Evolutionary conservation across 257 asterid genomes (phyloP), one percentile per base, ranked within the genome.

Genomic region (Osmanthus fragrans): DNA sequence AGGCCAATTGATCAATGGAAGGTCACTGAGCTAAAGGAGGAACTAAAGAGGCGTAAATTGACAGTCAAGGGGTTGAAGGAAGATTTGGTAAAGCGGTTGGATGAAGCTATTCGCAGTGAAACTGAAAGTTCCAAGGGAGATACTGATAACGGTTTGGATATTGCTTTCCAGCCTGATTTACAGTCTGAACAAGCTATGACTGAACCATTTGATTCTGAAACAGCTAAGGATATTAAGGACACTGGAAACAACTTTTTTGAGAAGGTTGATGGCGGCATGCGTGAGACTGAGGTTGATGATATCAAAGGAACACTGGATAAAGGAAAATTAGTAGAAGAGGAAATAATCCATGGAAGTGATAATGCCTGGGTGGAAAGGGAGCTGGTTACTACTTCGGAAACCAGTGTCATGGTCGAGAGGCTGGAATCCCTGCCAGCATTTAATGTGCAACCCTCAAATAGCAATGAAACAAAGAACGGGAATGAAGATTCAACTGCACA

Each of bases 21-120:
- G 87, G 98, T 94, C 79, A 91, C 94, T 67, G 98, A 94, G 87
- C 91, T 94, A 58, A 94, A 77, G 85, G 98, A 94, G 86, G 98
- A 94, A 86, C 96, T 94, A 71, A 94, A 89, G 87, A 89, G 64
- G 67, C 96, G 98, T 58, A 91, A 80, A 70, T 78, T 94, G 88
- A 73, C 88, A 47, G 91, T 89, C 79, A 85, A 84, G 83, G 98
- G 98, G 76, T 78, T 94, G 85, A 94, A 94, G 84, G 96, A 91
- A 72, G 97, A 94, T 76, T 80, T 94, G 51, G 64, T 94, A 71
- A 94, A 76, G 80, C 94, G 98, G 56, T 83, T 94, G 80, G 94
- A 89, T 84, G 93, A 89, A 88, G 96, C 93, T 13, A 73, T 94
- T 77, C 91, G 90, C 45, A 33, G 9, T 79, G 97, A 94, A 81